Evolutionary conservation across 2,329 filamentous ascomycete genomes (phyloP), one percentile per base, ranked within the genome.

Genomic region (Fusarium sp.): DNA sequence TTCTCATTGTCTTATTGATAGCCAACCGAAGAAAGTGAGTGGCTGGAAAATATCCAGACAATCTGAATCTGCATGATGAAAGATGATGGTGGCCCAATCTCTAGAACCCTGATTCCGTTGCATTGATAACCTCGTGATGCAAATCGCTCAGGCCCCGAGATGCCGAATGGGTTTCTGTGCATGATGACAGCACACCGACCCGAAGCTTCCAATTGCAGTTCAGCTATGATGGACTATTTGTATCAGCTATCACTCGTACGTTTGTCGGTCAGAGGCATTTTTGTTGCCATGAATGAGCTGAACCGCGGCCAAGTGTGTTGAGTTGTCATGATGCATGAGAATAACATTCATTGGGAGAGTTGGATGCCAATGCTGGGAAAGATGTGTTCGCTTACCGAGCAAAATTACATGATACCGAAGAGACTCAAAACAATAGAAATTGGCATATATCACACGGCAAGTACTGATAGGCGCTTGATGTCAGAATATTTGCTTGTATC

Each of bases 131-230:
- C 64, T 61, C 44, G 57, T 49, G 53, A 61, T 69, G 61, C 60
- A 52, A 46, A 59, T 58, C 38, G 48, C 44, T 44, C 56, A 64
- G 52, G 26, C 33, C 52, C 49, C 45, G 63, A 48, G 55, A 38
- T 64, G 58, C 58, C 55, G 55, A 46, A 56, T 62, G 32, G 49
- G 63, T 69, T 48, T 45, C 50, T 38, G 49, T 73, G 68, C 71
- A 69, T 64, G 48, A 63, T 55, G 40, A 53, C 52, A 50, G 56
- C 63, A 37, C 68, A 65, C 56, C 62, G 41, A 35, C 32, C 45
- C 11, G 23, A 46, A 26, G 26, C 62, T 45, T 70, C 48, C 53
- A 68, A 67, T 62, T 13, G 37, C 13, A 38, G 46, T 33, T 9
- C 20, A 33, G 23, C 17, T 17, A 20, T 17, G 14, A 13, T 33